Percentiles rank a stretch among this genome's conserved stretches.
These are phyloP conservation scores for Dactylonectria estremocensis DNA, from an alignment of 2,329 filamentous ascomycete genomes.

Conservation along the genomic window DNA sequence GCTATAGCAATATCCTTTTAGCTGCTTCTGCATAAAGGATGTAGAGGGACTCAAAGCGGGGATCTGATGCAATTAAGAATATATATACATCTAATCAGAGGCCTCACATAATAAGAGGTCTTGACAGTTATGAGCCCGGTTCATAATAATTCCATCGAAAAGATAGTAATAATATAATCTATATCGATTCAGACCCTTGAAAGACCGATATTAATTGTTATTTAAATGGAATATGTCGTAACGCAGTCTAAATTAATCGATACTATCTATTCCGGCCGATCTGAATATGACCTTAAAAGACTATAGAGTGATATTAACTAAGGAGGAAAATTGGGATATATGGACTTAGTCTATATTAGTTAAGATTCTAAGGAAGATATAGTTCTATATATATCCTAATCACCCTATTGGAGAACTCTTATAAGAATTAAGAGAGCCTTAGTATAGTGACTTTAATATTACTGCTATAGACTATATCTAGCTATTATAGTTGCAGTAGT, in stretches of 20 bases:
- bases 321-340: slow-evolving; percentile 1
- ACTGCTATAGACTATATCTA: slow-evolving; percentile 1
- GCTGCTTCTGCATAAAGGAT: no score
- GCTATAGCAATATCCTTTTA: no score
- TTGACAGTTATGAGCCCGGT: no score
- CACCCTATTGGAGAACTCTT: slow-evolving; percentile 1
- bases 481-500: not conserved
- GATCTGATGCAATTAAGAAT: no score
- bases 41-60: no score
- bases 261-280: not conserved
- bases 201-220: no score
- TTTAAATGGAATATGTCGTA: not conserved
- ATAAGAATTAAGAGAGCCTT: slow-evolving; percentile 3
- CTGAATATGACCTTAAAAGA: slow-evolving; percentile 2
- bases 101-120: no score
- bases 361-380: slow-evolving; percentile 2
- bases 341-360: not conserved
- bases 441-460: slow-evolving; percentile 7
- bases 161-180: no score
- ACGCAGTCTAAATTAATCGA: not conserved
- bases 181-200: no score
- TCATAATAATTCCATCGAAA: no score
- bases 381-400: slow-evolving; percentile 7
- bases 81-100: no score
- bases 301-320: not conserved